phyloP scores from a whole-genome alignment of 768 basidiomycete genomes.

The Termitomyces heimii region DNA sequence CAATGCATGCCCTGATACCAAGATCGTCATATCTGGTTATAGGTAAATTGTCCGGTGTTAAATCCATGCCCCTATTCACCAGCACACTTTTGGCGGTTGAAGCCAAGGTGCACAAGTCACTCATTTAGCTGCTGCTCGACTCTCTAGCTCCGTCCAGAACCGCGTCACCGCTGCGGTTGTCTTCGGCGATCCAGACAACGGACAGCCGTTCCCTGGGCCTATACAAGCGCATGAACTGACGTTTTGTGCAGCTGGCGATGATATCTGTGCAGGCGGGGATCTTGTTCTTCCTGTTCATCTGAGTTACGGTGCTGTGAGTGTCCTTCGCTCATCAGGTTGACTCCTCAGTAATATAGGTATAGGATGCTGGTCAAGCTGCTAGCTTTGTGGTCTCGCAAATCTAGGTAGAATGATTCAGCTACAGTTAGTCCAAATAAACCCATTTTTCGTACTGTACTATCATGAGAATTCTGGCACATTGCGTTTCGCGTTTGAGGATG shows the following conservation, averaged over 20 bases:
- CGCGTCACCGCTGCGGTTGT: constrained; percentile 19
- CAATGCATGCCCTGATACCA: constrained; percentile 24
- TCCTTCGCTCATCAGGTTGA: not conserved
- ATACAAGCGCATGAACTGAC: constrained; percentile 11
- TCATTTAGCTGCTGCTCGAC: constrained; percentile 27
- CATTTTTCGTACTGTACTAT: not conserved
- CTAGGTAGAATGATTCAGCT: not conserved
- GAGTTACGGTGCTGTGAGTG: constrained; percentile 17
- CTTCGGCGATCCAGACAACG: constrained; percentile 20
- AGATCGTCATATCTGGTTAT: constrained; percentile 29
- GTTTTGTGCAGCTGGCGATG: constrained; percentile 17
- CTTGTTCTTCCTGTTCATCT: constrained; percentile 16
- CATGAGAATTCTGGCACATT: no score
- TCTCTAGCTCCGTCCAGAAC: constrained; percentile 20
- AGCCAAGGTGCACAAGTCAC: constrained; percentile 31
- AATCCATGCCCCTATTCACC: not conserved
- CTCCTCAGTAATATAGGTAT: not conserved
- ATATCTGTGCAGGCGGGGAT: constrained; percentile 15
- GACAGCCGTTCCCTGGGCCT: constrained; percentile 15
- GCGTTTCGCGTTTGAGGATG: no score
- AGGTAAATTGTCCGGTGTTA: constrained; percentile 15
- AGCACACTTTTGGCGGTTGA: not conserved
- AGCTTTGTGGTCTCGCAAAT: constrained; percentile 4
- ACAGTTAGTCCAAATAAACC: not conserved
- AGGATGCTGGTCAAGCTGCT: constrained; percentile 4